These are phyloP conservation scores for Helianthus annuus DNA, from an alignment of 129 eudicot genomes.

Conservation along the genomic window DNA sequence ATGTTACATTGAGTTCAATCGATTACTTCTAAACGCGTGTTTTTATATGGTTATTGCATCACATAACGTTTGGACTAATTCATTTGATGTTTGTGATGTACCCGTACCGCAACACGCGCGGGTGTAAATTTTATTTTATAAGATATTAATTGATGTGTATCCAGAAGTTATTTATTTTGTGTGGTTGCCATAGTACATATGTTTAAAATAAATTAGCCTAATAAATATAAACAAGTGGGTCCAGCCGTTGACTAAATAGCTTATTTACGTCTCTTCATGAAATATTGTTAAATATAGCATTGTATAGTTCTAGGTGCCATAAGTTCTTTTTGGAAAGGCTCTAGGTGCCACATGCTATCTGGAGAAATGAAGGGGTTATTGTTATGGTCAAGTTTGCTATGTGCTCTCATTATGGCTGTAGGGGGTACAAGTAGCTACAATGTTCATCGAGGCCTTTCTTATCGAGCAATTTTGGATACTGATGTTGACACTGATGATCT, in stretches of 20 bases:
- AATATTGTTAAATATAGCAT: not conserved
- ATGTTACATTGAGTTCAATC: too few relatives aligned
- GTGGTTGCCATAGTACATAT: too few relatives aligned
- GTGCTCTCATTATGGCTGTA: conserved; percentile 13
- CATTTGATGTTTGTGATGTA: too few relatives aligned
- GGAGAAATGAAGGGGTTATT: conserved; percentile 18
- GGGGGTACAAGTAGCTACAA: not conserved
- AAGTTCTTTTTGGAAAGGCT: not conserved
- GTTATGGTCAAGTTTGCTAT: conserved; percentile 21
- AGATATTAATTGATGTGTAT: too few relatives aligned
- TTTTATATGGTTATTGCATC: too few relatives aligned
- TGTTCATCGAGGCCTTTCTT: conserved; percentile 31
- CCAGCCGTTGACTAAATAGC: not conserved
- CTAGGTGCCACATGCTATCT: not conserved
- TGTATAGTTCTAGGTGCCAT: not conserved
- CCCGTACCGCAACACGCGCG: too few relatives aligned
- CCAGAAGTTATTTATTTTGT: too few relatives aligned
- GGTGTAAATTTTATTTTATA: too few relatives aligned
- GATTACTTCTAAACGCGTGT: too few relatives aligned
- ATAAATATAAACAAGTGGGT: not conserved
- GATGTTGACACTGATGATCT: conserved; percentile 78
- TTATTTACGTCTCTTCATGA: not conserved
- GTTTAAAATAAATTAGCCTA: not conserved
- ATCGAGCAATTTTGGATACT: conserved; percentile 65
- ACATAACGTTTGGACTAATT: too few relatives aligned